Conservation (phyloP, 306 rosid genomes). For the Cucurbita ficifolia region DNA sequence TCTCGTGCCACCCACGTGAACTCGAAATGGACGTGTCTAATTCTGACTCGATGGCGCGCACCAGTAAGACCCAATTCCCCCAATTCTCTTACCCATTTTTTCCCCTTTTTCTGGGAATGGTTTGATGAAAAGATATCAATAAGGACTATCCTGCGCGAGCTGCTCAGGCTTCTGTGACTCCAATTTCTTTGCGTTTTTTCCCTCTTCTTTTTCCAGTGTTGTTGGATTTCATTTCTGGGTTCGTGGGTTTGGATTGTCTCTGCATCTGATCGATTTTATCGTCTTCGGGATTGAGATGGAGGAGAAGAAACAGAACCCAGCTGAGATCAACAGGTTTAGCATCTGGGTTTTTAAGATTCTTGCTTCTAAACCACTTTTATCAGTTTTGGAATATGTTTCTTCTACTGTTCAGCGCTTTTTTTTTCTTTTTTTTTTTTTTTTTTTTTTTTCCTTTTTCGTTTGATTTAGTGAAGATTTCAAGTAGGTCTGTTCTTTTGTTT, state of each 20-base stretch:
- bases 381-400: not conserved
- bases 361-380: not conserved
- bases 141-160: not conserved
- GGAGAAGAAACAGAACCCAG: not conserved
- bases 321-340: not conserved
- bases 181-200: no score
- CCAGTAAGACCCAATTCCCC: not conserved
- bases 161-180: not conserved
- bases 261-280: not conserved
- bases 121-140: not conserved
- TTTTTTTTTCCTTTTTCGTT: no score
- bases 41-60: not conserved
- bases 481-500: not conserved
- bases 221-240: not conserved
- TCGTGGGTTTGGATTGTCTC: not conserved
- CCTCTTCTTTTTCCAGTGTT: not conserved
- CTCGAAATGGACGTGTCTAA: not conserved
- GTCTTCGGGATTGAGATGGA: not conserved
- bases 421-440: no score
- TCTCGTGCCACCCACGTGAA: conserved; percentile 4
- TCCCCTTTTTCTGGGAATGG: not conserved
- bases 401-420: no score
- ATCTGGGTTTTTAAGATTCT: not conserved
- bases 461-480: not conserved
- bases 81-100: not conserved